phyloP scores from a whole-genome alignment of 495 filamentous ascomycete genomes.

The Oidiodendron maius region DNA sequence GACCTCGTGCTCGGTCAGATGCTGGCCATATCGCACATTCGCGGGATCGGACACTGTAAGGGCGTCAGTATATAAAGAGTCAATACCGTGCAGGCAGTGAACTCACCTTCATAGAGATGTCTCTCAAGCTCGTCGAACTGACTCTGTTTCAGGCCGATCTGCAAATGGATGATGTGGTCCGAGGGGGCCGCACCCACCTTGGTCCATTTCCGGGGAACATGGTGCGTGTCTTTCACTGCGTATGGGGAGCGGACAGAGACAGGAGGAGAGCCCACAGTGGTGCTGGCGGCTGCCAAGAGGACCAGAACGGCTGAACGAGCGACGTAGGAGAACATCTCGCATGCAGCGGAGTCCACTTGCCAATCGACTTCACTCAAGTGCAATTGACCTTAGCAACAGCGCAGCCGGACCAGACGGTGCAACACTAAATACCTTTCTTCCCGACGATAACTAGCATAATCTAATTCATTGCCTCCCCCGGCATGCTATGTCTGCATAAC shows the following conservation, averaged over 20 bases:
- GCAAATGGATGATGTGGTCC: constrained; percentile 33
- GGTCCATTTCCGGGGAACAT: constrained; percentile 42
- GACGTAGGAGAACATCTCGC: background rate
- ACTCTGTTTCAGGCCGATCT: constrained; percentile 46
- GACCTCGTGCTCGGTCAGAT: constrained; percentile 32
- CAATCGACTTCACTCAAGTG: too few species aligned
- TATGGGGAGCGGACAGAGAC: constrained; percentile 29
- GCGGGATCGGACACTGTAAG: constrained; percentile 32
- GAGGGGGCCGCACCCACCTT: constrained; percentile 36
- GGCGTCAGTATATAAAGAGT: too few species aligned
- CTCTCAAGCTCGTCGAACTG: constrained; percentile 45
- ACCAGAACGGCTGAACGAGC: background rate
- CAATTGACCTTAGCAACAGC: too few species aligned
- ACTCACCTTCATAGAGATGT: constrained; percentile 42
- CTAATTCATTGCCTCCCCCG: too few species aligned
- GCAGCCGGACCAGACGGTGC: too few species aligned
- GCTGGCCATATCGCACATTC: constrained; percentile 38
- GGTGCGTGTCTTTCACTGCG: constrained; percentile 47
- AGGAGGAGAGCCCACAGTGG: constrained; percentile 1
- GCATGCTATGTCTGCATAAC: too few species aligned
- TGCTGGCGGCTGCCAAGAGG: background rate
- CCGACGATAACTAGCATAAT: too few species aligned
- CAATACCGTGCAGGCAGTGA: too few species aligned
- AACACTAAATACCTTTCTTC: too few species aligned
- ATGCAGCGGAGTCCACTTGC: too few species aligned